Evolutionary conservation across 176 grass and related monocot species (phyloP).

Genomic region (Zea luxurians): DNA sequence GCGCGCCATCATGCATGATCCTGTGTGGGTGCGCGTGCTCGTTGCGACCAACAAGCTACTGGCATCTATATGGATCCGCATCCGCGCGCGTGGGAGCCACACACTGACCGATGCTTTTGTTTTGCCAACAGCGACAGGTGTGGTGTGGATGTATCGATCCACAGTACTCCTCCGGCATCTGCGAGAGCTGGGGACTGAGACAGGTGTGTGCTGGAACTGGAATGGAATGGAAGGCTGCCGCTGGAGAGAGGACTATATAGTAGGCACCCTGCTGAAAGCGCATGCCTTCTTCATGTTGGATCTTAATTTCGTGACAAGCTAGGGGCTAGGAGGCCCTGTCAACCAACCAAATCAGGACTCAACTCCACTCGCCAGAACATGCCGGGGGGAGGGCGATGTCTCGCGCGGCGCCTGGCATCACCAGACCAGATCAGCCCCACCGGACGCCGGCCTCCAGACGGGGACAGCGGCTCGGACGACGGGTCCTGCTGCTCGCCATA

Average conservation of each 20-base stretch:
- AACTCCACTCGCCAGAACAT: conserved; percentile 6
- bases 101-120: conserved; percentile 28
- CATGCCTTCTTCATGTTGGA: neutral
- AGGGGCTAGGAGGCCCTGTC: neutral
- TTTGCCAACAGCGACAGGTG: neutral
- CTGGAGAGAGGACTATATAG: too few species aligned
- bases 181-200: too few species aligned
- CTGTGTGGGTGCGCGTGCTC: neutral
- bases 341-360: conserved; percentile 28
- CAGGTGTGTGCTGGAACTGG: too few species aligned
- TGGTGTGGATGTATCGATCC: too few species aligned
- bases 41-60: neutral
- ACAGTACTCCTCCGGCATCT: too few species aligned
- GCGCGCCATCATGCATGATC: neutral
- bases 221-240: too few species aligned
- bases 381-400: neutral
- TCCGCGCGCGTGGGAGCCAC: neutral
- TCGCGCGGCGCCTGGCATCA: conserved; percentile 18
- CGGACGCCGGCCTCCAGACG: conserved; percentile 33
- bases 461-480: conserved; percentile 34
- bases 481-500: conserved; percentile 29
- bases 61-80: neutral
- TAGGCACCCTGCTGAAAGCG: conserved; percentile 14
- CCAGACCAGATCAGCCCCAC: neutral
- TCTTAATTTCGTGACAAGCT: neutral